Evolutionary conservation across 495 filamentous ascomycete genomes (phyloP).

Genomic region (Annulohypoxylon moriforme): DNA sequence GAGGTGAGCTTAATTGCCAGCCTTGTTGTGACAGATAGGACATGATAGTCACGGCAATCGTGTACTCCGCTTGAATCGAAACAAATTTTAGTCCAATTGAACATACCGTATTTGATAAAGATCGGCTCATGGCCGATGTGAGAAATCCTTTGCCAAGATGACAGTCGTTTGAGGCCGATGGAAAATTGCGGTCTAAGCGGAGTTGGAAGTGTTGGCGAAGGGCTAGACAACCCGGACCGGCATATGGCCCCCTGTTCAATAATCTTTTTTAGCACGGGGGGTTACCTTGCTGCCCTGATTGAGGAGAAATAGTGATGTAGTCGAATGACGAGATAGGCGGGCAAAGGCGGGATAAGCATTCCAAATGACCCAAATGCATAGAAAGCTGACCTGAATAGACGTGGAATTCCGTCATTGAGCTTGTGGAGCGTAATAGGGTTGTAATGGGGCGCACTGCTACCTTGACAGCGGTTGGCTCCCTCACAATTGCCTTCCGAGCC

Average conservation of each 20-base stretch:
- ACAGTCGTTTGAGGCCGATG: conserved; percentile 35
- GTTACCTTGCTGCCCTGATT: neutral
- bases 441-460: conserved; percentile 21
- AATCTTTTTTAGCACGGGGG: conserved; percentile 17
- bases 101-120: conserved; percentile 30
- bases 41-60: conserved; percentile 38
- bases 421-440: conserved; percentile 7
- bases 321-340: neutral
- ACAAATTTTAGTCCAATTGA: conserved; percentile 36
- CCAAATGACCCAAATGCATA: conserved; percentile 15
- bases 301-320: neutral
- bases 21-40: conserved; percentile 28
- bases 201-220: neutral
- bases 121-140: conserved; percentile 28
- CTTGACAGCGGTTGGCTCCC: conserved; percentile 40
- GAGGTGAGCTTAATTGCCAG: conserved; percentile 14
- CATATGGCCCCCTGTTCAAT: conserved; percentile 26
- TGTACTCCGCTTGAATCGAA: conserved; percentile 38
- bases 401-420: conserved; percentile 23
- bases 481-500: conserved; percentile 32
- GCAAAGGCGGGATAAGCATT: neutral
- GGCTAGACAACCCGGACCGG: conserved; percentile 20
- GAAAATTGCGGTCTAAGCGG: conserved; percentile 38
- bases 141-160: conserved; percentile 32
- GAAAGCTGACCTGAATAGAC: conserved; percentile 4